Conservation (phyloP, 2,329 filamentous ascomycete genomes). For the Mycosphaerella sp. region DNA sequence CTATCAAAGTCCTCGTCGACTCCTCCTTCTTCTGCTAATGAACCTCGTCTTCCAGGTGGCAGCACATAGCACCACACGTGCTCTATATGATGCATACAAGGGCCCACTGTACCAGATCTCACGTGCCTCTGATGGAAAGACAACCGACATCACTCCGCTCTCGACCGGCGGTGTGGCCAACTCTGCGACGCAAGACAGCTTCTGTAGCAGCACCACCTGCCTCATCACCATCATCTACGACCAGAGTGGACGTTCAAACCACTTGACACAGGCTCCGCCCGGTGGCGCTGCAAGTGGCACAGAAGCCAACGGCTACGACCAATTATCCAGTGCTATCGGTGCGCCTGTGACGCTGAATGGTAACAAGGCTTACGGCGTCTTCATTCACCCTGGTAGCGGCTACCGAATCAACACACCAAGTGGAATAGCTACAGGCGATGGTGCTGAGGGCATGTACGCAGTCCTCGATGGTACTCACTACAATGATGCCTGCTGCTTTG, state of each 20-base stretch:
- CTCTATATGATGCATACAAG: constrained; percentile 50
- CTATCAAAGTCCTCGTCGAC: too few relatives aligned
- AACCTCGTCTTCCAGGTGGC: constrained; percentile 37
- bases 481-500: constrained; percentile 50
- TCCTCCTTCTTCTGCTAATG: too few relatives aligned
- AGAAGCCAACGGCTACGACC: constrained; percentile 52
- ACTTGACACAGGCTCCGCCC: constrained; percentile 56
- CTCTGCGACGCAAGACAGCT: constrained; percentile 52
- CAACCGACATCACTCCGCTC: constrained; percentile 46
- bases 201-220: constrained; percentile 57
- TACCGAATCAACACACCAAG: constrained; percentile 54
- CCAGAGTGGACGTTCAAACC: constrained; percentile 56
- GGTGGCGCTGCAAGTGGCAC: constrained; percentile 53
- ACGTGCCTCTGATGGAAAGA: constrained; percentile 49
- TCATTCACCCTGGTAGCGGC: constrained; percentile 55
- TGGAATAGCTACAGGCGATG: constrained; percentile 52
- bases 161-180: constrained; percentile 58
- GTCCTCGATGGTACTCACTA: constrained; percentile 56
- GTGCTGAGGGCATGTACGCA: constrained; percentile 55
- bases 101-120: constrained; percentile 56
- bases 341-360: constrained; percentile 55
- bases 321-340: constrained; percentile 53
- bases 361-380: constrained; percentile 59
- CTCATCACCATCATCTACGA: constrained; percentile 59
- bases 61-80: constrained; percentile 60